Conservation (phyloP, 441 rosid genomes). For the Metrosideros polymorpha region DNA sequence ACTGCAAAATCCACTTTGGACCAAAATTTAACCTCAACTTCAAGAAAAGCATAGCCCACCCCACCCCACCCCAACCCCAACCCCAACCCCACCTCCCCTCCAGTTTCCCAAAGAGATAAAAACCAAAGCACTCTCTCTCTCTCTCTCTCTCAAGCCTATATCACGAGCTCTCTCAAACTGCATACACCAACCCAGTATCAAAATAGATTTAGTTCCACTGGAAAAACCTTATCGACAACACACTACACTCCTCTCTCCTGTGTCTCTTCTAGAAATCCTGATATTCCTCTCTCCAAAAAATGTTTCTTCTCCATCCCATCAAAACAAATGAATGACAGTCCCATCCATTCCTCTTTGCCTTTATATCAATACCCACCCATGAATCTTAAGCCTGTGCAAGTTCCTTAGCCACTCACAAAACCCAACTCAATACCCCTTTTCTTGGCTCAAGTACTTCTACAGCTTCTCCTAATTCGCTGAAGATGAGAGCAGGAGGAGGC, state of each 20-base stretch:
- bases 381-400: constrained; percentile 8
- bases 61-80: too few relatives aligned
- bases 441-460: constrained; percentile 1
- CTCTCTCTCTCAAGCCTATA: background rate
- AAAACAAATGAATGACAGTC: background rate
- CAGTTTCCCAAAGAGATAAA: background rate
- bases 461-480: background rate
- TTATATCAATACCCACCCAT: constrained; percentile 12
- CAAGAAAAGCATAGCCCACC: constrained; percentile 49
- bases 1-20: constrained; percentile 76
- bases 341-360: constrained; percentile 3
- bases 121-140: background rate
- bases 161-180: background rate
- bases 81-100: too few relatives aligned
- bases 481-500: constrained; percentile 57
- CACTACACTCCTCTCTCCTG: background rate
- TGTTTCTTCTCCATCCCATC: background rate
- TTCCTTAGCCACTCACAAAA: background rate
- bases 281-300: background rate
- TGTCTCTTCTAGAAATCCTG: background rate
- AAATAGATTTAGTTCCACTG: background rate
- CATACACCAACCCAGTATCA: background rate
- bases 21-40: constrained; percentile 43
- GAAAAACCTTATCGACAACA: background rate
- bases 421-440: background rate